These are phyloP conservation scores for Filobasidium wieringae DNA, from an alignment of 768 basidiomycete species.

Conservation along the genomic window DNA sequence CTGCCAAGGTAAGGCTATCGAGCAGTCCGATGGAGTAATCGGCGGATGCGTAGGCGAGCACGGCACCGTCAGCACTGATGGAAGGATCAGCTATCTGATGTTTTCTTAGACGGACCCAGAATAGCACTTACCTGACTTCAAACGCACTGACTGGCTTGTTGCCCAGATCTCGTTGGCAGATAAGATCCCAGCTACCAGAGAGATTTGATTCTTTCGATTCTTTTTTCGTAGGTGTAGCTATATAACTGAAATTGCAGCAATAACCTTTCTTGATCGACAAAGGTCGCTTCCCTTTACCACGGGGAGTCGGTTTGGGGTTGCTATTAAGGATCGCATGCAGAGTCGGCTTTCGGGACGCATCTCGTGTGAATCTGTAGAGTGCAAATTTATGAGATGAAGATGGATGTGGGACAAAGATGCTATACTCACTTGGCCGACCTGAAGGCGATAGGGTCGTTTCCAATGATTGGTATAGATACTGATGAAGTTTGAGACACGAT, in stretches of 20 bases:
- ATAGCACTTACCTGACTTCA: constrained; percentile 58
- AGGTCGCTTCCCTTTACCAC: constrained; percentile 1
- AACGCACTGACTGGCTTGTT: constrained; percentile 76
- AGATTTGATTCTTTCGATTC: constrained; percentile 15
- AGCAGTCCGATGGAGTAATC: constrained; percentile 74
- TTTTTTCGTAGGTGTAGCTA: not conserved
- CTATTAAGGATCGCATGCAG: constrained; percentile 34
- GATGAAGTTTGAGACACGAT: constrained; percentile 22
- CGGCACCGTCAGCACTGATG: constrained; percentile 63
- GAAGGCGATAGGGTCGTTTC: constrained; percentile 26
- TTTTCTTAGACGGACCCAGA: not conserved
- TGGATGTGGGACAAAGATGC: not conserved
- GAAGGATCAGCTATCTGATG: not conserved
- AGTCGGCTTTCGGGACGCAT: constrained; percentile 15
- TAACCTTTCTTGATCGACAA: not conserved
- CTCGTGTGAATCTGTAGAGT: not conserved
- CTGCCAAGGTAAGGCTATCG: constrained; percentile 64
- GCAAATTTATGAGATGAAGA: not conserved
- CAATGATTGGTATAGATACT: constrained; percentile 28
- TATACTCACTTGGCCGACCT: constrained; percentile 32
- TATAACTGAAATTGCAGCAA: not conserved
- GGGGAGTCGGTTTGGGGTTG: constrained; percentile 8
- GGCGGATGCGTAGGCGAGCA: constrained; percentile 75
- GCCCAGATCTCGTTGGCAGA: constrained; percentile 58
- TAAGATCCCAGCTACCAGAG: constrained; percentile 64